Evolutionary conservation across 2,329 filamentous ascomycete species (phyloP).

Genomic region (Endoconidiophora polonica): DNA sequence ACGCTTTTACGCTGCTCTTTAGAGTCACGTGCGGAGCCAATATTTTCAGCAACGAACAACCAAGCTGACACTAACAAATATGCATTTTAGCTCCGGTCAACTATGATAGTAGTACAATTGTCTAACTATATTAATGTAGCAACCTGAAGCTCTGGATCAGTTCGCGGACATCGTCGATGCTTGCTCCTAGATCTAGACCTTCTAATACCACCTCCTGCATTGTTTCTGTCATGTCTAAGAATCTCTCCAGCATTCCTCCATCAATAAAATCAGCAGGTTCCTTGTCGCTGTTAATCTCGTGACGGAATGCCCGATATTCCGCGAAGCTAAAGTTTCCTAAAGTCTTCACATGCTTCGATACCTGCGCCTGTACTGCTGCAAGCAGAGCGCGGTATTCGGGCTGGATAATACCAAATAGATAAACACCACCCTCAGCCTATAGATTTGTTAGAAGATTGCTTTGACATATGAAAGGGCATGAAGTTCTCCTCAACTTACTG

Average conservation of each 20-base stretch:
- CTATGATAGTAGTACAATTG: background rate
- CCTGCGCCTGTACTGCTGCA: slow-evolving; percentile 58
- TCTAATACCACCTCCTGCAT: slow-evolving; percentile 35
- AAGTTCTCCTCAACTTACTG: slow-evolving; percentile 38
- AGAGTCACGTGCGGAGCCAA: slow-evolving; percentile 6
- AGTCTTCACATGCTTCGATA: slow-evolving; percentile 49
- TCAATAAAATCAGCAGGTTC: slow-evolving; percentile 80
- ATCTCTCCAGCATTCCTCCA: slow-evolving; percentile 75
- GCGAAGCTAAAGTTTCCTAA: slow-evolving; percentile 63
- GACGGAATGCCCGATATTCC: slow-evolving; percentile 68
- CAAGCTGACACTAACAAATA: background rate
- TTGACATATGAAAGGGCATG: slow-evolving; percentile 13
- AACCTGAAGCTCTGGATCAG: slow-evolving; percentile 45
- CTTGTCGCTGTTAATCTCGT: slow-evolving; percentile 51
- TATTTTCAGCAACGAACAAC: background rate
- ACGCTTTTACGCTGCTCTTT: background rate
- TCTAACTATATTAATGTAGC: slow-evolving; percentile 32
- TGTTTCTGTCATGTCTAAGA: slow-evolving; percentile 52
- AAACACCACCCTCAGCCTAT: slow-evolving; percentile 78
- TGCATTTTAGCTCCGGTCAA: background rate
- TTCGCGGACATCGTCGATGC: slow-evolving; percentile 45
- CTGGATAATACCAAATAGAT: slow-evolving; percentile 70
- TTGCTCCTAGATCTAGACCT: slow-evolving; percentile 34
- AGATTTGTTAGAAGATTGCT: background rate
- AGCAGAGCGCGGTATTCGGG: slow-evolving; percentile 60